Base-by-base conservation (phyloP, 345 rosid species). In the Eutrema yunnanense region DNA sequence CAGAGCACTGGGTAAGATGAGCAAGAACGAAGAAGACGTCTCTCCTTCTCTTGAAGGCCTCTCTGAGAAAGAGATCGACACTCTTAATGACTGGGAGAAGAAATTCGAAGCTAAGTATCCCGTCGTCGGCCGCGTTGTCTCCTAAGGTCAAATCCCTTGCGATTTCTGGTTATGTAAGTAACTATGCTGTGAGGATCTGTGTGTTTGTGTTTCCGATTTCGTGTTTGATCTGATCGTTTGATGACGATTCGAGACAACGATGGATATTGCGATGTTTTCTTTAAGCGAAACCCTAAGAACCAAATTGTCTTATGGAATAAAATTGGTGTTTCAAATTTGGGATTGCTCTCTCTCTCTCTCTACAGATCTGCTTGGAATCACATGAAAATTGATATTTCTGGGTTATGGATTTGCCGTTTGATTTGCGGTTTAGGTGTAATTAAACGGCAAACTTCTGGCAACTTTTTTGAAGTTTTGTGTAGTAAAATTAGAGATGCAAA, bases 1-100 rank as follows among this genome's bases (percentile, higher is more conserved):
- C 86, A 81, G 96, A 73, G 96, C 95, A 6, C 77, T 92, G 16
- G 97, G 90, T 30, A 94, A 94, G 85, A 89, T 89, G 96, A 94
- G 97, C 85, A 94, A 89, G 86, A 88, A 85, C 73, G 92, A 84
- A 3, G 95, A 89, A 56, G 98, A 91, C 51, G 78, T 94, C 13
- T 29, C 75, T 67, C 70, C 92, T 55, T 84, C 89, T 27, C 73
- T 89, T 42, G 85, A 88, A 9, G 94, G 85, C 27, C 92, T 93
- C 59, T 47, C 91, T 14, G 95, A 87, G 51, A 89, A 94, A 72
- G 97, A 94, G 84, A 81, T 87, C 32, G 86, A 72, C 0, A 88
- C 90, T 33, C 96, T 89, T 34, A 61, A 82, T 46, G 95, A 88
- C 7, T 94, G 96, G 97, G 91, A 87, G 85, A 90, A 80, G 84